Conservation (phyloP, 129 eudicot species). For the Heracleum sosnowskyi region DNA sequence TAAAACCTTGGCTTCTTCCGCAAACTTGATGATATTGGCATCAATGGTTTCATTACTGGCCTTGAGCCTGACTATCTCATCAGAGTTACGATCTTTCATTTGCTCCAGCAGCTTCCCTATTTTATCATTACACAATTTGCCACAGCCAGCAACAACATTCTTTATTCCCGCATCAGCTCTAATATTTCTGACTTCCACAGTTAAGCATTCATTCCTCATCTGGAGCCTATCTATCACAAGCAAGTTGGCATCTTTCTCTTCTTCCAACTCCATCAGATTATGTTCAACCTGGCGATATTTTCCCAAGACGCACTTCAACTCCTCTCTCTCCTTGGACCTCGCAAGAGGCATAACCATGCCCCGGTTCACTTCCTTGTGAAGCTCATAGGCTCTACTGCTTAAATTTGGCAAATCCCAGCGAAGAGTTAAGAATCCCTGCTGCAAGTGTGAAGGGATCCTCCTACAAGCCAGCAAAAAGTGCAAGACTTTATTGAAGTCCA, state of each 20-base stretch:
- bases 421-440: neutral
- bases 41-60: conserved; percentile 1
- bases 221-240: neutral
- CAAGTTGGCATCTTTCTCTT: neutral
- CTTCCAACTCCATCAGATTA: neutral
- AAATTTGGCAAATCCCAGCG: neutral
- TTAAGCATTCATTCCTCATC: neutral
- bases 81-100: neutral
- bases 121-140: neutral
- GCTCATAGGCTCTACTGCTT: neutral
- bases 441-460: neutral
- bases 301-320: neutral
- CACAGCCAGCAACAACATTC: neutral
- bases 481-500: conserved; percentile 1
- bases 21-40: neutral
- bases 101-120: neutral
- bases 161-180: neutral
- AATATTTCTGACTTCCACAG: neutral
- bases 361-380: neutral
- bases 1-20: neutral
- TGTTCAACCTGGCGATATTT: neutral
- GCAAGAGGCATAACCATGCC: neutral
- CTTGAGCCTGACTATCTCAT: neutral
- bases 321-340: neutral
- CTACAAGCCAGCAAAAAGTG: neutral